Base-by-base conservation (phyloP, 208 protist genomes). In the Entamoeba dispar region DNA sequence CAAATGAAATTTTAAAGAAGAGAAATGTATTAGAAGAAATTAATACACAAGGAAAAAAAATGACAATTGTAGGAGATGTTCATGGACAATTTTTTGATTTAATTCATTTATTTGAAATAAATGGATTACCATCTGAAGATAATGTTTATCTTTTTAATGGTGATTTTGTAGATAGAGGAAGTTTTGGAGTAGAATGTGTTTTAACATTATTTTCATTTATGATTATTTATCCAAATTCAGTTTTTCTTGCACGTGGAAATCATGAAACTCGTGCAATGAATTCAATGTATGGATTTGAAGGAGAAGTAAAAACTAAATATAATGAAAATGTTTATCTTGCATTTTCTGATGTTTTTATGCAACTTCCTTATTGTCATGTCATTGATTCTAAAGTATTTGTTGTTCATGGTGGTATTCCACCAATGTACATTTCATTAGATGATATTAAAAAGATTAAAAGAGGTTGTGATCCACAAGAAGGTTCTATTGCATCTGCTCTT, bases 11-110 rank as follows among this genome's bases (percentile, higher is more conserved):
- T 77, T 77, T 77, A 34, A 77, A 77, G 61, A 77, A 77, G 19
- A 22, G 61, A 38, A 77, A 19, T 77, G n/a, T 34, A 7, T 38
- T 77, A 38, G 15, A 77, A 34, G 61, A 77, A 77, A 77, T 77
- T 34, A 77, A 77, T 10, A 77, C 61, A 4, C 8, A 77, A 10
- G 27, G 61, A 8, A 34, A 19, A 2, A 91, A 49, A 2, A 97
- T 99, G 2, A 99, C 98, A 1, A 97, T 99, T 2, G 98, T 98
- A 95, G 98, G 98, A 31, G 98, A 99, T 95, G 98, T 99, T 91
- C 98, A 99, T 95, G 98, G 98, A 1, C 98, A 99, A 96, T 99
- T 99, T 93, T 98, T 97, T 94, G 98, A 99, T 94, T 96, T 99
- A 27, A 95, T 98, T 51, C 97, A 99, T 95, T 96, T 99, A 31